These are phyloP conservation scores for Sphaerulina populicola DNA, from an alignment of 2,329 filamentous ascomycete genomes.

Conservation along the genomic window DNA sequence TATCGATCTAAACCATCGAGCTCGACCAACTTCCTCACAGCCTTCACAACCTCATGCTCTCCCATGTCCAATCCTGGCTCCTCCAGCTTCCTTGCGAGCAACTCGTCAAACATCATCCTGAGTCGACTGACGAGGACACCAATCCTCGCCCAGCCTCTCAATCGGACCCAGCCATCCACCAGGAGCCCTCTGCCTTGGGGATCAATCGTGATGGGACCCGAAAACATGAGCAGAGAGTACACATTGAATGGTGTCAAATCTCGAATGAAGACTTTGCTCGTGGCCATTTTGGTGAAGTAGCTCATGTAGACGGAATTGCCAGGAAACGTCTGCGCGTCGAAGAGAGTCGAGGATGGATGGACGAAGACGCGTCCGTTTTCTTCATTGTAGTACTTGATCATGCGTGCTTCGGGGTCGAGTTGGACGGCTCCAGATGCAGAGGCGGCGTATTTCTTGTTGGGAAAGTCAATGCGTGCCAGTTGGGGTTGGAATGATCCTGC, in stretches of 20 bases:
- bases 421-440: conserved; percentile 84
- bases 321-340: conserved; percentile 70
- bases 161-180: conserved; percentile 80
- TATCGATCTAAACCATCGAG: conserved; percentile 58
- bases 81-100: conserved; percentile 73
- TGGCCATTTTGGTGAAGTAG: conserved; percentile 88
- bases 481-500: conserved; percentile 59
- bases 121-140: conserved; percentile 80
- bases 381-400: conserved; percentile 84
- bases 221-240: conserved; percentile 81
- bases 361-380: conserved; percentile 84
- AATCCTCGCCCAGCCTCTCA: conserved; percentile 89
- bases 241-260: conserved; percentile 91
- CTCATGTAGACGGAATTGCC: conserved; percentile 68
- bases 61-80: conserved; percentile 48
- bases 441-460: conserved; percentile 88
- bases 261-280: conserved; percentile 81
- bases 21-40: conserved; percentile 75
- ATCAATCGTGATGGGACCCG: conserved; percentile 74
- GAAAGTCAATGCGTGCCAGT: conserved; percentile 83
- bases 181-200: conserved; percentile 77
- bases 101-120: conserved; percentile 74
- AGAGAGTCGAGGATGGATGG: conserved; percentile 80
- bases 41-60: conserved; percentile 59
- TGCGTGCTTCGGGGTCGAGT: conserved; percentile 81